Evolutionary conservation across 108 stramenopile genomes (phyloP), one percentile per base, ranked within the genome.

Genomic region (Chaetoceros muelleri): DNA sequence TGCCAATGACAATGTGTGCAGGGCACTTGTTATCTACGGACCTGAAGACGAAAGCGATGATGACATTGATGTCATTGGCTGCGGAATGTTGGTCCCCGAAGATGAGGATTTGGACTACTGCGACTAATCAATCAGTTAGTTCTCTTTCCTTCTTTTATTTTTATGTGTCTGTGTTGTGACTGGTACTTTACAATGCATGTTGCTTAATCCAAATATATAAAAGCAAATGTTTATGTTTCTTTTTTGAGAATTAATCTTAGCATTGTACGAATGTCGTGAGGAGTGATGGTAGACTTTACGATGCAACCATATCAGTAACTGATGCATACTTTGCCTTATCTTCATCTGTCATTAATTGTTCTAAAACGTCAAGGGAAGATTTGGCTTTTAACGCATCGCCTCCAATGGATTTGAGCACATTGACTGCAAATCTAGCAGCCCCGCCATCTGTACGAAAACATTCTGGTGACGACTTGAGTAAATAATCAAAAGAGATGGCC

Each of bases 291-390:
- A n/a, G n/a, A n/a, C n/a, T n/a, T n/a, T n/a, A n/a, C n/a, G n/a
- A n/a, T n/a, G n/a, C n/a, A n/a, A n/a, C n/a, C n/a, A 44, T n/a
- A n/a, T 77, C 72, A 17, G 22, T 52, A 23, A 55, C 72, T 59
- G 69, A 70, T 17, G 60, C 25, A 62, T 67, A 50, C 10, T 46
- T 57, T 21, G 44, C 55, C 53, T 72, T 69, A 40, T 88, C 83
- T 8, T 75, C 79, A n/a, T 78, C 74, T 8, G 81, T 84, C 83
- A 84, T 84, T 34, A 88, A 67, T 46, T 69, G 61, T 44, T 74
- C 69, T 20, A 88, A 60, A 27, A 84, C 66, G 23, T 57, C 61
- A 16, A 76, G 29, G 21, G 72, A 71, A 10, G 65, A 66, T 1
- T 67, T 66, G 28, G 75, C 65, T 23, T 27, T 25, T 25, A 46